Evolutionary conservation across 1,139 yeast species (phyloP).

Genomic region (Meyerozyma elateridarum): DNA sequence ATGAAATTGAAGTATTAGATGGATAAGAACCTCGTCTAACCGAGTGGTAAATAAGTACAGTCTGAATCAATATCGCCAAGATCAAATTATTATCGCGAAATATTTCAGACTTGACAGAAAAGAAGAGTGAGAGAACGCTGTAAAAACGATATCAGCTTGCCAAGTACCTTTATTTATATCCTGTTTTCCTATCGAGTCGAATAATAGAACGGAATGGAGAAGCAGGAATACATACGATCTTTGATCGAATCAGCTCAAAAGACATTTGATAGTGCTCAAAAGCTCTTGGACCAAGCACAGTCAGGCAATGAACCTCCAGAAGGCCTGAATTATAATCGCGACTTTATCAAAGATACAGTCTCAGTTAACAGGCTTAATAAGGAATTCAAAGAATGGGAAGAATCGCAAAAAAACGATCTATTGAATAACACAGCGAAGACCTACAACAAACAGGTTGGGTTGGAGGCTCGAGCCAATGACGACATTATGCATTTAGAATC

Average conservation of each 20-base stretch:
- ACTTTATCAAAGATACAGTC: constrained; percentile 33
- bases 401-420: constrained; percentile 16
- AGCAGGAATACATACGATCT: too few relatives aligned
- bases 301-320: constrained; percentile 6
- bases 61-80: too few relatives aligned
- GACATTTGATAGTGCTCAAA: neutral
- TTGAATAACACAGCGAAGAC: constrained; percentile 20
- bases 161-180: too few relatives aligned
- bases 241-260: neutral
- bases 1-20: too few relatives aligned
- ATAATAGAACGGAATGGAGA: too few relatives aligned
- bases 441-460: constrained; percentile 29
- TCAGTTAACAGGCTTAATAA: constrained; percentile 28
- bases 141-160: too few relatives aligned
- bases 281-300: neutral
- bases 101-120: too few relatives aligned
- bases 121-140: too few relatives aligned
- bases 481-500: constrained; percentile 20
- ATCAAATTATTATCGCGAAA: too few relatives aligned
- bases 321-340: constrained; percentile 11
- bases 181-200: too few relatives aligned
- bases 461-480: constrained; percentile 26
- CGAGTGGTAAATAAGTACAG: too few relatives aligned
- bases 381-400: constrained; percentile 30
- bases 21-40: too few relatives aligned